Percentiles rank a stretch among this genome's conserved stretches.
phyloP scores from a whole-genome alignment of 2,329 filamentous ascomycete genomes.

The Hypoxylon sp. region DNA sequence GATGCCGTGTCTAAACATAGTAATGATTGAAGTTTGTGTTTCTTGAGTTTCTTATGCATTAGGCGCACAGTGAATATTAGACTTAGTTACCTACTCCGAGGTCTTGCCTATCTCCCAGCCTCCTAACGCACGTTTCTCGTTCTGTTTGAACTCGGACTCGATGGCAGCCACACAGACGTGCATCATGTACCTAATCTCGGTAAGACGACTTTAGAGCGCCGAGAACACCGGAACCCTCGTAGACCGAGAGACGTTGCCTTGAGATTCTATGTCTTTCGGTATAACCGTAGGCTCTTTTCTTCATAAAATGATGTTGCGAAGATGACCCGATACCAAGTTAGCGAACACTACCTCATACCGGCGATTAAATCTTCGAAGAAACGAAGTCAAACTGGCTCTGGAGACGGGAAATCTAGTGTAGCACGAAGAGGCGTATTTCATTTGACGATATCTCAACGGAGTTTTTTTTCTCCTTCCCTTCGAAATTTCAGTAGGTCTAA shows the following conservation, averaged over 20 bases:
- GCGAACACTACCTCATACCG: not conserved
- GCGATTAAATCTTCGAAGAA: not conserved
- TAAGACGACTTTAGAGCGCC: conserved; percentile 5
- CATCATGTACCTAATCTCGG: conserved; percentile 15
- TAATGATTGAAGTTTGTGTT: conserved; percentile 16
- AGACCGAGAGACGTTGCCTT: not conserved
- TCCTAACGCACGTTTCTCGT: not conserved
- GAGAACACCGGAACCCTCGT: not conserved
- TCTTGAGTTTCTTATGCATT: not conserved
- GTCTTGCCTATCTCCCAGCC: not conserved
- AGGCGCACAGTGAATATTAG: not conserved
- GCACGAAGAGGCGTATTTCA: not conserved
- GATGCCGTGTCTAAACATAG: conserved; percentile 22
- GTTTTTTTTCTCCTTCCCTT: not conserved
- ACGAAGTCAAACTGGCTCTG: not conserved
- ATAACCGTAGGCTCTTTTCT: not conserved
- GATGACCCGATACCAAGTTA: not conserved
- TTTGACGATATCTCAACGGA: not conserved
- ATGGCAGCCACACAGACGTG: not conserved
- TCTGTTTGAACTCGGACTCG: not conserved
- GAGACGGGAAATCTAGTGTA: too few relatives aligned
- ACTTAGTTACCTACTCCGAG: not conserved
- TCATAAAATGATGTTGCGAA: not conserved
- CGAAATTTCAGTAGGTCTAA: not conserved
- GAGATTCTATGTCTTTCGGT: not conserved